Percentiles rank a stretch among this genome's conserved stretches.
Conservation (phyloP, 805 yeast genomes). For the Candida maris region DNA sequence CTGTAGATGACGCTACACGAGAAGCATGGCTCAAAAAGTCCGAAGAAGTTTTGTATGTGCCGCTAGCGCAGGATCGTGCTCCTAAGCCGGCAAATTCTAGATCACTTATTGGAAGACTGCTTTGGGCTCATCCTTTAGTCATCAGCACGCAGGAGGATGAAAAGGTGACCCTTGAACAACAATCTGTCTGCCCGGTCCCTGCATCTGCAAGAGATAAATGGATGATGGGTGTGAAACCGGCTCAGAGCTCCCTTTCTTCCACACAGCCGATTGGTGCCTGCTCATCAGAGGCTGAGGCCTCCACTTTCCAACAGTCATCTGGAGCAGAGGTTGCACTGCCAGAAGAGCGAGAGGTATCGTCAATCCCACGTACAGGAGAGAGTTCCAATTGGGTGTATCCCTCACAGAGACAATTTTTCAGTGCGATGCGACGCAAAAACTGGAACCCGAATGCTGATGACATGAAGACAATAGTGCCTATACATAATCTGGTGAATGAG, state of each 20-base stretch:
- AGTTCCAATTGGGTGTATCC: constrained; percentile 88
- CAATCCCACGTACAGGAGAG: constrained; percentile 77
- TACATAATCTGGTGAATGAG: constrained; percentile 92
- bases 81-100: too few relatives aligned
- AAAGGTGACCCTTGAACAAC: constrained; percentile 21
- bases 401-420: constrained; percentile 89
- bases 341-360: constrained; percentile 69
- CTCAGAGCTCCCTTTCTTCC: constrained; percentile 3
- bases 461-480: constrained; percentile 89
- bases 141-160: too few relatives aligned
- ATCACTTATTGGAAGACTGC: constrained; percentile 1
- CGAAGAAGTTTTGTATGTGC: too few relatives aligned
- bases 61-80: too few relatives aligned
- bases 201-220: constrained; percentile 37
- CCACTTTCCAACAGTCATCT: constrained; percentile 13
- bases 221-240: constrained; percentile 18
- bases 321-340: constrained; percentile 43
- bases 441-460: constrained; percentile 81
- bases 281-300: background rate
- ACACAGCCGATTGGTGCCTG: constrained; percentile 1
- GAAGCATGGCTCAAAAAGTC: constrained; percentile 53
- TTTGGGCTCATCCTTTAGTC: too few relatives aligned
- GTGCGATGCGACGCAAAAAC: constrained; percentile 88
- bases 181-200: constrained; percentile 37
- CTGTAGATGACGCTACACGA: constrained; percentile 64